Base-by-base conservation (phyloP, 1,284 basidiomycete genomes). In the Sanguinoderma infundibulare region DNA sequence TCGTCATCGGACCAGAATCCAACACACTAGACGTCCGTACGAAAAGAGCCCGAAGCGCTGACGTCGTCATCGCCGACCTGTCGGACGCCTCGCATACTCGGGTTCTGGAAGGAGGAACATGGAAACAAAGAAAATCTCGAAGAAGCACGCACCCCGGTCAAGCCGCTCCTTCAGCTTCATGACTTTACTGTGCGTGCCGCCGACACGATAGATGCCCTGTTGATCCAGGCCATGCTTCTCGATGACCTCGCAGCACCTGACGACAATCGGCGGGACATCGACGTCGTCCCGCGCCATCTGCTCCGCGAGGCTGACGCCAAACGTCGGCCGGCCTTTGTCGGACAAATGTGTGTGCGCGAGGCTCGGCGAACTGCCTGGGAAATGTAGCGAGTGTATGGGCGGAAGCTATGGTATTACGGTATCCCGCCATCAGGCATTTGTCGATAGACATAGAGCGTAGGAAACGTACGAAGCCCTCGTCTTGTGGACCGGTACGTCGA, bases 141-240 rank as follows among this genome's bases (percentile, higher is more conserved):
- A 10, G 58, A 8, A 34, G 24, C n/a, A 77, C 84, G 52, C 62
- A 93, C 95, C 95, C 80, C 86, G 88, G 76, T 99, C 96, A 36
- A 99, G 81, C 62, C 86, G 85, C 60, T 88, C 88, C 77, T 95
- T 96, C 61, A 99, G 80, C 66, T 88, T 87, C 66, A 88, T 83
- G 42, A 99, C 92, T 70, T 95, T 93, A 52, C 92, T 95, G 49
- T 92, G 91, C 68, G 92, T 98, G 12, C 97, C 97, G 59, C 92
- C 96, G 42, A 99, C 82, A 30, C 97, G 87, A 76, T 99, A 99
- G 57, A 99, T 93, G 46, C 97, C 97, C 75, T 95, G 91, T 12
- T 86, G 89, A 44, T 85, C 79, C 55, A 98, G 77, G 2, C 97
- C 95, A 70, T 94, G 84, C 72, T 87, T 90, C 79, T 99, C 98